A percentile compares a stretch with the other conserved stretches of the same genome.
Conservation (phyloP, 768 basidiomycete genomes). For the Rhodotorula sphaerocarpa region DNA sequence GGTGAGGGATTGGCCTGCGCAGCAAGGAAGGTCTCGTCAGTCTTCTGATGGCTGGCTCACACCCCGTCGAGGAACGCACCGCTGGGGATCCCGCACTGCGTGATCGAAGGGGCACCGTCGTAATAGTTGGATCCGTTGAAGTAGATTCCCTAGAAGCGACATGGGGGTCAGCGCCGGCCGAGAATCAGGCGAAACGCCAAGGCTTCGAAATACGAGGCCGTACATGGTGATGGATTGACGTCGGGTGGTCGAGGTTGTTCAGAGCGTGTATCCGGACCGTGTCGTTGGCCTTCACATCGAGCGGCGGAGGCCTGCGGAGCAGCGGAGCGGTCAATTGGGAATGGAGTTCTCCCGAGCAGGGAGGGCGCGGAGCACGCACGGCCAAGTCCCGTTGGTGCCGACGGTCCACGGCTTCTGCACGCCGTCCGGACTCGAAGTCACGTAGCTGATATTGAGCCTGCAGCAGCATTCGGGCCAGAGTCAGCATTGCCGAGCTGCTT, state of each 20-base stretch:
- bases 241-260: conserved; percentile 7
- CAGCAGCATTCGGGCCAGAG: neutral
- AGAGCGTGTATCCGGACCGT: conserved; percentile 64
- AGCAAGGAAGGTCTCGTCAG: no score
- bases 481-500: no score
- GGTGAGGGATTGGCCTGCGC: neutral
- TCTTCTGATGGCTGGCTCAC: no score
- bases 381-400: conserved; percentile 89
- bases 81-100: conserved; percentile 72
- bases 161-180: conserved; percentile 1
- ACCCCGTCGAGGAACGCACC: conserved; percentile 41
- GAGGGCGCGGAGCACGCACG: conserved; percentile 51
- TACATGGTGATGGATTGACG: conserved; percentile 59
- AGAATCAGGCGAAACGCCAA: conserved; percentile 49
- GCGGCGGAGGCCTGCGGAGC: conserved; percentile 61
- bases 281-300: conserved; percentile 65
- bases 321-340: neutral
- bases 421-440: conserved; percentile 75
- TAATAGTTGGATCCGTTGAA: conserved; percentile 79
- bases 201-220: neutral
- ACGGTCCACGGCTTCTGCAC: conserved; percentile 60
- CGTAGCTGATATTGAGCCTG: conserved; percentile 82
- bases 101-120: conserved; percentile 74
- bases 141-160: conserved; percentile 59
- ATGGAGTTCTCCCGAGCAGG: neutral